Evolutionary conservation across 345 rosid genomes (phyloP), one percentile per base, ranked within the genome.

Genomic region (Moricandia moricandioides): DNA sequence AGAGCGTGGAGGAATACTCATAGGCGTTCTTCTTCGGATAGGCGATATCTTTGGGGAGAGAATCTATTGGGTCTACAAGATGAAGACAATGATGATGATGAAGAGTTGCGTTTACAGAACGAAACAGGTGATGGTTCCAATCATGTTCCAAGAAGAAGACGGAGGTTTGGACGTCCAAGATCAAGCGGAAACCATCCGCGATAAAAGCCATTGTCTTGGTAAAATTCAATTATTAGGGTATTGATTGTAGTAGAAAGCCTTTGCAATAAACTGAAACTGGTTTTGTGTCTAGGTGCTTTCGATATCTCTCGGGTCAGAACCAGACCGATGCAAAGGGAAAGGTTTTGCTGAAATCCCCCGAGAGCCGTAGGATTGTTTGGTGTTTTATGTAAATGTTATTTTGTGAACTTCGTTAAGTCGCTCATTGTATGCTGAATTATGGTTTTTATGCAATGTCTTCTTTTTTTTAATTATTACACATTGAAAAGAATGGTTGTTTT

Each of bases 21-120:
- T 62, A 83, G 93, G 1, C 89, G 90, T 74, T 73, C 85, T 54
- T 76, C 81, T 26, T 79, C 93, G 17, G 94, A 91, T 72, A 88
- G 94, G 4, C 82, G 92, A 54, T 80, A 83, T 69, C 96, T 91
- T 5, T 93, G 98, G 97, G 98, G 97, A 0, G 97, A 91, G 82
- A 91, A 91, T 83, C 84, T 93, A 18, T 74, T 89, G 83, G 94
- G 94, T 68, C 77, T 91, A 60, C 97, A 88, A 67, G 90, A 87
- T 58, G 88, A 86, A 2, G 85, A 85, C 2, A 84, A 83, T 18
- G 85, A 79, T 18, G 47, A 80, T n/a, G 86, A 81, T 12, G 87
- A 81, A 29, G 85, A 83, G 51, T 31, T 87, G 80, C 89, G 70
- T 37, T 67, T 85, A 59, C 72, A 84, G 14, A 84, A 88, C 56